phyloP scores from a whole-genome alignment of 169 alveolate genomes.

The Ichthyophthirius multifiliis region DNA sequence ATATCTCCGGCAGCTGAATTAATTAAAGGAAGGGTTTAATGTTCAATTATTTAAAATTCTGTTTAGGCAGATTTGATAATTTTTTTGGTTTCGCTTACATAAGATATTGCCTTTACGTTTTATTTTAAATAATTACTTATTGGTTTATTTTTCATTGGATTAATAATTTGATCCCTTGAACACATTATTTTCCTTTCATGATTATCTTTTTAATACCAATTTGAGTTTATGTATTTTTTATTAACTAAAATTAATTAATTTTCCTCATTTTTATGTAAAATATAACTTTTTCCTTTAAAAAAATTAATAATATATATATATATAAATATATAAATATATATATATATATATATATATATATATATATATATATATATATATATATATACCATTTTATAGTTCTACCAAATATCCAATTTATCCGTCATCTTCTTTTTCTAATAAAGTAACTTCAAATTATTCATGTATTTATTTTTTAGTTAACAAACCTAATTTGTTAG shows the following conservation, averaged over 20 bases:
- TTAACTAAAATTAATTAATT: neutral
- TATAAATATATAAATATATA: too few species aligned
- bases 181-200: neutral
- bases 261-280: neutral
- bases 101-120: neutral
- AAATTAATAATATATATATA: too few species aligned
- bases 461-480: too few species aligned
- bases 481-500: neutral
- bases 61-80: neutral
- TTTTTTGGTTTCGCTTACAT: too few species aligned
- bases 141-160: too few species aligned
- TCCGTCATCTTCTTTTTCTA: too few species aligned
- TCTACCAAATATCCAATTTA: too few species aligned
- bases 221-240: neutral
- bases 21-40: neutral
- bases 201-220: slow-evolving; percentile 1
- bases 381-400: neutral
- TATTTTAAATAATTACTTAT: neutral
- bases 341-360: too few species aligned
- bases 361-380: too few species aligned
- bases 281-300: neutral
- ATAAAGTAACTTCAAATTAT: too few species aligned
- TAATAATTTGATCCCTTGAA: neutral
- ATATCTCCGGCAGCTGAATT: slow-evolving; percentile 36
- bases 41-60: neutral